Percentiles rank a stretch among this genome's conserved stretches.
phyloP scores from a whole-genome alignment of 73 alveolate genomes.

The Stentor coeruleus region DNA sequence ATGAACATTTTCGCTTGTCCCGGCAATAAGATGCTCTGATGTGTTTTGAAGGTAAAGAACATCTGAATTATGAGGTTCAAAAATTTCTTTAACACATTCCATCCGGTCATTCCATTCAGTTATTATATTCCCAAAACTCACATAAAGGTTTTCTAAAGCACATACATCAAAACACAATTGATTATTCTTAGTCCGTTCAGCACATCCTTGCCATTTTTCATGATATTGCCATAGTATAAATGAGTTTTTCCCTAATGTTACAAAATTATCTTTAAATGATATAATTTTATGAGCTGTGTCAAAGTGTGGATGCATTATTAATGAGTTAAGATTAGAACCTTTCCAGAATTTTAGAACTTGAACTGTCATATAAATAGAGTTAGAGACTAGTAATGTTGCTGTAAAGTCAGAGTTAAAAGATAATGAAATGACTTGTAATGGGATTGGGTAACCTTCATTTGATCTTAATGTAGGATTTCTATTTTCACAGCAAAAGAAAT shows the following conservation, averaged over 20 bases:
- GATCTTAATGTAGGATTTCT: neutral
- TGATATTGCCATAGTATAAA: neutral
- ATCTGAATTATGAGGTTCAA: too few relatives aligned
- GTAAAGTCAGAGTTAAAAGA: neutral
- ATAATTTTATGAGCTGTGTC: neutral
- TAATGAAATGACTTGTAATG: neutral
- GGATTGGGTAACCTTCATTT: neutral
- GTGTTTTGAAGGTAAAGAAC: neutral
- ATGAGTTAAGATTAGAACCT: neutral
- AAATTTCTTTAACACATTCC: neutral
- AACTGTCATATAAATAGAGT: neutral
- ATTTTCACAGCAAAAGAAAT: neutral
- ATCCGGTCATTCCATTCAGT: neutral
- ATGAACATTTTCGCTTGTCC: neutral
- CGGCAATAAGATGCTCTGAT: neutral
- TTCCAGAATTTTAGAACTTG: neutral
- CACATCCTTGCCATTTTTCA: slow-evolving; percentile 26
- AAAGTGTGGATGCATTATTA: slow-evolving; percentile 2
- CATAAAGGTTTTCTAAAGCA: neutral
- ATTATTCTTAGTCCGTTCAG: neutral
- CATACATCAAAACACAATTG: neutral
- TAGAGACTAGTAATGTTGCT: neutral
- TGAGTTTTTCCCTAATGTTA: neutral
- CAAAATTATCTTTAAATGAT: neutral
- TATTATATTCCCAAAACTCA: neutral